Percentiles rank a stretch among this genome's conserved stretches.
phyloP scores from a whole-genome alignment of 192 early-diverging fungal genomes.

The Coemansia guatemalensis region DNA sequence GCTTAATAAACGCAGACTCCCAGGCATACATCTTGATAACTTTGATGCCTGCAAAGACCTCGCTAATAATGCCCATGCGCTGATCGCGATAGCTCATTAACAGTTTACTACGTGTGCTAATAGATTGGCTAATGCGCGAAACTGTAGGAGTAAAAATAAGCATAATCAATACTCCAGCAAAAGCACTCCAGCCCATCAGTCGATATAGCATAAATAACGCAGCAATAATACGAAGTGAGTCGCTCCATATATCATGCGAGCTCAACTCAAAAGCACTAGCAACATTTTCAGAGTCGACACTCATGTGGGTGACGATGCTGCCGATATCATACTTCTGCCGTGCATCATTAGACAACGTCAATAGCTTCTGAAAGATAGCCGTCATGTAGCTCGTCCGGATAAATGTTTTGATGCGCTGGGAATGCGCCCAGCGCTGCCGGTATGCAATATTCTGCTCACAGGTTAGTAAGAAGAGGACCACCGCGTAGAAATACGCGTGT shows the following conservation, averaged over 20 bases:
- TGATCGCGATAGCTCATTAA: too few species aligned
- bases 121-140: too few species aligned
- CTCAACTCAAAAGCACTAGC: constrained; percentile 66
- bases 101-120: too few species aligned
- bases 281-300: constrained; percentile 80
- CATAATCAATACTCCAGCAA: constrained; percentile 85
- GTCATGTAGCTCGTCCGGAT: constrained; percentile 31
- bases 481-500: constrained; percentile 74
- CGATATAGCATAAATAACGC: constrained; percentile 76
- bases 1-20: constrained; percentile 77
- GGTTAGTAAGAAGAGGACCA: constrained; percentile 78
- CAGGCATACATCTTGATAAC: too few species aligned
- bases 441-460: constrained; percentile 71
- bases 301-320: constrained; percentile 66
- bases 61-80: too few species aligned
- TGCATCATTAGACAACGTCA: constrained; percentile 74
- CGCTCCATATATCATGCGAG: constrained; percentile 73
- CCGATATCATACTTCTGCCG: constrained; percentile 79
- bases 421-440: constrained; percentile 74
- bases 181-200: constrained; percentile 76
- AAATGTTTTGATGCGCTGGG: constrained; percentile 73
- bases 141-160: constrained; percentile 79
- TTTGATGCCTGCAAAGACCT: too few species aligned
- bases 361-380: constrained; percentile 83
- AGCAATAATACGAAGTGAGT: constrained; percentile 73